These are phyloP conservation scores for Venturia asperata DNA, from an alignment of 2,329 filamentous ascomycete species.

Conservation along the genomic window DNA sequence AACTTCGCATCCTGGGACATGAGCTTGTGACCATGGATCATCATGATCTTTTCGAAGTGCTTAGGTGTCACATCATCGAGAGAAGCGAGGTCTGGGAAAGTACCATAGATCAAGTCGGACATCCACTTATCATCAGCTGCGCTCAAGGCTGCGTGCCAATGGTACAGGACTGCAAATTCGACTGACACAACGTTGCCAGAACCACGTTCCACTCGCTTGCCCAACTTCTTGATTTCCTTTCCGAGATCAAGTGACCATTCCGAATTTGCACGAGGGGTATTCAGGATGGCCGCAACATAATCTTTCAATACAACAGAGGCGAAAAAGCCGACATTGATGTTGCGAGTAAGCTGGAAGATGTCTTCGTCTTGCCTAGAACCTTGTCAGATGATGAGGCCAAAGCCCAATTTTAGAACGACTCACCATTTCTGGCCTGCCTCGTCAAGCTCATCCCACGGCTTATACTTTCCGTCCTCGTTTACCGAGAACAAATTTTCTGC, in stretches of 20 bases:
- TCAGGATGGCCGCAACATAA: slow-evolving; percentile 42
- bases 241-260: slow-evolving; percentile 41
- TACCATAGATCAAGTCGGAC: slow-evolving; percentile 33
- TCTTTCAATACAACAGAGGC: slow-evolving; percentile 41
- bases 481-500: slow-evolving; percentile 35
- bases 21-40: slow-evolving; percentile 44
- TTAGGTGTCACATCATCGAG: slow-evolving; percentile 39
- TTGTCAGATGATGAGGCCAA: slow-evolving; percentile 7
- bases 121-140: slow-evolving; percentile 42
- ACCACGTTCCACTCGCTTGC: slow-evolving; percentile 37
- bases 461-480: slow-evolving; percentile 41
- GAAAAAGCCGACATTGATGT: slow-evolving; percentile 44
- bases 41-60: slow-evolving; percentile 39
- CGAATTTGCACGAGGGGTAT: slow-evolving; percentile 40
- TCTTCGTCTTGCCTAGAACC: slow-evolving; percentile 40
- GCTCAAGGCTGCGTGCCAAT: slow-evolving; percentile 42
- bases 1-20: slow-evolving; percentile 45
- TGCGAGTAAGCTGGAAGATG: slow-evolving; percentile 41
- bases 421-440: slow-evolving; percentile 35
- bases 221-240: slow-evolving; percentile 39
- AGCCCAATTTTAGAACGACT: slow-evolving; percentile 21
- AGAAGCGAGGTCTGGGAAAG: slow-evolving; percentile 35
- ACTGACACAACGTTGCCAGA: slow-evolving; percentile 41
- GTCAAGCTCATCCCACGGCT: slow-evolving; percentile 34
- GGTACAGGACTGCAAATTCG: slow-evolving; percentile 43